A percentile compares a stretch with the other conserved stretches of the same genome.
Evolutionary conservation across 306 rosid species (phyloP).

Genomic region (Trifolium subterraneum): DNA sequence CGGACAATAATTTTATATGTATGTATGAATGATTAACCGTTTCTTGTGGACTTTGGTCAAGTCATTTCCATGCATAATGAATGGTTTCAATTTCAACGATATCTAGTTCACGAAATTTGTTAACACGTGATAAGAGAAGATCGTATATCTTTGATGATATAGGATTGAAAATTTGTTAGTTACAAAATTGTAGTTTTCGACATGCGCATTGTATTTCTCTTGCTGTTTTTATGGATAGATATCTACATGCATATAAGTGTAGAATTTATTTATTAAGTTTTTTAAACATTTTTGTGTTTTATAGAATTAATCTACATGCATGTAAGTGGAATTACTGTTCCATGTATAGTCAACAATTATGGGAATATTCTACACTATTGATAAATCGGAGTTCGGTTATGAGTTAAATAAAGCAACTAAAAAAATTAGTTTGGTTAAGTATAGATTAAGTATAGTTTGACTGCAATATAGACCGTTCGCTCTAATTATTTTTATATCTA

Average conservation of each 20-base stretch:
- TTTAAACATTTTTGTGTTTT: neutral
- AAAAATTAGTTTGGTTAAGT: no score
- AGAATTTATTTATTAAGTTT: neutral
- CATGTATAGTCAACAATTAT: neutral
- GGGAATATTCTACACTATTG: no score
- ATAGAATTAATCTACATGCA: neutral
- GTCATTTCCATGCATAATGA: conserved; percentile 24
- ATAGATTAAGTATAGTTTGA: no score
- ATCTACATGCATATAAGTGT: neutral
- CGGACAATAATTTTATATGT: conserved; percentile 2
- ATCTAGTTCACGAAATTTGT: neutral
- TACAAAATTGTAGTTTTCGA: neutral
- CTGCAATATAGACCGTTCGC: no score
- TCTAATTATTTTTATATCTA: no score
- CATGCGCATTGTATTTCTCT: neutral
- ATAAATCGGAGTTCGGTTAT: no score
- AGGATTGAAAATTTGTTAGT: neutral
- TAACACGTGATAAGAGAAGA: neutral
- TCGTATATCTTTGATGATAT: neutral
- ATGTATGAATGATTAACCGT: neutral
- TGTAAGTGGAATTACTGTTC: neutral
- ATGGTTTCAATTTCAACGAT: neutral
- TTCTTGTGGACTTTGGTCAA: conserved; percentile 8
- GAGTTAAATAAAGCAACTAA: no score
- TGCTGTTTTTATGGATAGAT: neutral